phyloP scores from a whole-genome alignment of 345 rosid genomes.

The Eucalyptus grandis region DNA sequence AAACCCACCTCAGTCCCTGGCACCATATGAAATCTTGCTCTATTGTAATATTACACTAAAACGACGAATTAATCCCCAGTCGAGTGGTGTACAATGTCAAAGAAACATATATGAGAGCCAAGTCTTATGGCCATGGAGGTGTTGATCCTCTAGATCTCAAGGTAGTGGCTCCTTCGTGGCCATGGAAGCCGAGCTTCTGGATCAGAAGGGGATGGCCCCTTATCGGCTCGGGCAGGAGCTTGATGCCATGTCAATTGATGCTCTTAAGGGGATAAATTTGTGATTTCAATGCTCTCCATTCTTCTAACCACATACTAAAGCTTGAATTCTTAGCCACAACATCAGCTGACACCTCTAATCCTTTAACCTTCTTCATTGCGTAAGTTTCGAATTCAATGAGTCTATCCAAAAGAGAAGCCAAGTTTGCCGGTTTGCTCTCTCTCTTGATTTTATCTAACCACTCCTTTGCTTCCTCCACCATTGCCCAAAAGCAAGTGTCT shows the following conservation, averaged over 20 bases:
- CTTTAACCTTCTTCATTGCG: background rate
- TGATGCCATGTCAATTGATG: too few relatives aligned
- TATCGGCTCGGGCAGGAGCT: too few relatives aligned
- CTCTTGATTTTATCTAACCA: background rate
- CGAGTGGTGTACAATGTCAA: too few relatives aligned
- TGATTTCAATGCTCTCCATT: background rate
- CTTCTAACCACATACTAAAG: background rate
- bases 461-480: background rate
- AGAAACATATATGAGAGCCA: too few relatives aligned
- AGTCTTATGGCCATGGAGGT: background rate
- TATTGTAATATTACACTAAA: background rate
- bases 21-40: background rate
- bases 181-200: too few relatives aligned
- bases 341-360: background rate
- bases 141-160: background rate
- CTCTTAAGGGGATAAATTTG: too few relatives aligned
- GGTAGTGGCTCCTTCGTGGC: background rate
- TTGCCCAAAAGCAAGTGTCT: background rate
- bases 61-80: background rate
- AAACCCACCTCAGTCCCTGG: background rate
- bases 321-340: background rate
- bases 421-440: background rate
- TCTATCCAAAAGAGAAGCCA: background rate
- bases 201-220: too few relatives aligned
- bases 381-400: background rate